phyloP scores from a whole-genome alignment of 768 basidiomycete genomes.

The Pilatotrama ljubarskyi region DNA sequence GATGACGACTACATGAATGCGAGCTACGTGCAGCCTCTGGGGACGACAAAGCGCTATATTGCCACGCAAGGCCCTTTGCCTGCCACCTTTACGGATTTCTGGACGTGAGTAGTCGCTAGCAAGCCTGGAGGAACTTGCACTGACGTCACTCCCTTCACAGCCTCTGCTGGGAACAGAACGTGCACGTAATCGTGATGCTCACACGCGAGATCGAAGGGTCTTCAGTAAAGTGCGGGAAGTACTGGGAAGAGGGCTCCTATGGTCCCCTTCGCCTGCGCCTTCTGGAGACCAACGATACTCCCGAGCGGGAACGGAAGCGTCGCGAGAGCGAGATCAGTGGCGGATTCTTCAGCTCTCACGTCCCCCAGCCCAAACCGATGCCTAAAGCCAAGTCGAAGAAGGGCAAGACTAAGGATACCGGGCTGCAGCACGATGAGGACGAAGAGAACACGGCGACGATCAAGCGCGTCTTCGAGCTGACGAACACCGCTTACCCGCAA shows the following conservation, averaged over 20 bases:
- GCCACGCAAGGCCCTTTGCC: slow-evolving; percentile 95
- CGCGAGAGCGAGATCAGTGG: slow-evolving; percentile 27
- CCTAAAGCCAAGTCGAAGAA: background rate
- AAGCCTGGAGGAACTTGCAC: background rate
- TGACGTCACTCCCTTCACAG: slow-evolving; percentile 38
- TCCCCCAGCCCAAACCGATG: slow-evolving; percentile 34
- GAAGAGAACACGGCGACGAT: slow-evolving; percentile 37
- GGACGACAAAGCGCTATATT: slow-evolving; percentile 82
- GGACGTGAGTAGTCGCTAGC: slow-evolving; percentile 65
- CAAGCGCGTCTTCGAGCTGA: slow-evolving; percentile 67
- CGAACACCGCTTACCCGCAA: slow-evolving; percentile 59
- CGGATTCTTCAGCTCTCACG: slow-evolving; percentile 37
- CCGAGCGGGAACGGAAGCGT: slow-evolving; percentile 34
- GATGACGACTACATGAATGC: slow-evolving; percentile 94
- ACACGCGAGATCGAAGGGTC: slow-evolving; percentile 90
- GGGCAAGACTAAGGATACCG: slow-evolving; percentile 7
- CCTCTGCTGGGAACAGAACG: slow-evolving; percentile 91
- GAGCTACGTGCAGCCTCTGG: slow-evolving; percentile 85
- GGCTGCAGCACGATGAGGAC: slow-evolving; percentile 3
- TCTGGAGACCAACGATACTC: slow-evolving; percentile 47
- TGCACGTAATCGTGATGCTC: slow-evolving; percentile 95
- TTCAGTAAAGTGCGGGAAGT: slow-evolving; percentile 86
- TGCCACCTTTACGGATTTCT: slow-evolving; percentile 89
- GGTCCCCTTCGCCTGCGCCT: slow-evolving; percentile 69
- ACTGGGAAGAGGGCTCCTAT: slow-evolving; percentile 75